Conservation (phyloP, 768 basidiomycete species). For the Mycena amicta region DNA sequence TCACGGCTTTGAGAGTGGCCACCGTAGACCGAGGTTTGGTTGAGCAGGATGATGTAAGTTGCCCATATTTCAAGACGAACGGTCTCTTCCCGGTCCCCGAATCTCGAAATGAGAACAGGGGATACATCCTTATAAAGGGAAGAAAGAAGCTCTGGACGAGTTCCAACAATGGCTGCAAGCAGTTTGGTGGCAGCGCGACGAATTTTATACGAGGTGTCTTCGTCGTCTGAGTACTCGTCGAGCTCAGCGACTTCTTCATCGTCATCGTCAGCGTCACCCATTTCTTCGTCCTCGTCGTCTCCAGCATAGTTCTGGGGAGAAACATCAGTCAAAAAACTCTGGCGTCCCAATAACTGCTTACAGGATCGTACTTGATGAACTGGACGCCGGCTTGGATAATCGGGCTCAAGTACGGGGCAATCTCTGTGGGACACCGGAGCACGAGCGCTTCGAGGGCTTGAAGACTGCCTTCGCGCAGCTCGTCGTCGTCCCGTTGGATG, state of each 20-base stretch:
- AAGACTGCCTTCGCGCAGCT: conserved; percentile 76
- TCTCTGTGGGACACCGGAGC: conserved; percentile 81
- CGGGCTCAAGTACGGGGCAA: conserved; percentile 66
- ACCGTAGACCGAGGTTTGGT: conserved; percentile 82
- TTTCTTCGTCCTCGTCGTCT: conserved; percentile 54
- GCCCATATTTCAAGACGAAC: conserved; percentile 92
- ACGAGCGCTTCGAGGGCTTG: conserved; percentile 90
- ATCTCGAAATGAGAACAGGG: conserved; percentile 86
- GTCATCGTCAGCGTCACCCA: conserved; percentile 72
- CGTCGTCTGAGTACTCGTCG: conserved; percentile 94
- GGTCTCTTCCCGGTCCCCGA: conserved; percentile 93
- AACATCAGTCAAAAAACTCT: not conserved
- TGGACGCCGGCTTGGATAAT: conserved; percentile 74
- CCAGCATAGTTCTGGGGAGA: conserved; percentile 52
- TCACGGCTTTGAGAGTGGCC: conserved; percentile 55
- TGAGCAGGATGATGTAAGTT: conserved; percentile 79
- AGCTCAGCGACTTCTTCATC: conserved; percentile 82
- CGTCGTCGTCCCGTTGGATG: conserved; percentile 76
- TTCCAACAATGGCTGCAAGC: conserved; percentile 80
- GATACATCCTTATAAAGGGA: conserved; percentile 84
- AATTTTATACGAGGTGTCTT: conserved; percentile 97
- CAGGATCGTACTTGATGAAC: conserved; percentile 93
- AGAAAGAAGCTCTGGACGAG: conserved; percentile 84
- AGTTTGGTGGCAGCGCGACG: conserved; percentile 92
- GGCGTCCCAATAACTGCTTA: conserved; percentile 29